Evolutionary conservation across 1,139 yeast species (phyloP).

Genomic region (Candida neerlandica): DNA sequence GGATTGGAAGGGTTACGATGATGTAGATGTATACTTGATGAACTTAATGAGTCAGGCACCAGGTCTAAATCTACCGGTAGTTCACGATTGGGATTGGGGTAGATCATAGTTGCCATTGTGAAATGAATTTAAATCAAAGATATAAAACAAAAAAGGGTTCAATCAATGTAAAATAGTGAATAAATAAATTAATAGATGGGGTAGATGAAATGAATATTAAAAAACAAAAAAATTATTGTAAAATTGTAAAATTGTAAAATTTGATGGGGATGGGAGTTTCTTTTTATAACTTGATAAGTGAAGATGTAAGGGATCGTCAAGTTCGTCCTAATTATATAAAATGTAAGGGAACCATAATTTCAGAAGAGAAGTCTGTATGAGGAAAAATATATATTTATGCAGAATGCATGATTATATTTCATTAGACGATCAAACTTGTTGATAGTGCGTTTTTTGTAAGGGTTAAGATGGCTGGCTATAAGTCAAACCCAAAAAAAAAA

Average conservation of each 20-base stretch:
- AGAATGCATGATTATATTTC: not conserved
- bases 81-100: not conserved
- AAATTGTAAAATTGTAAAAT: no score
- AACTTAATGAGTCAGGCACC: not conserved
- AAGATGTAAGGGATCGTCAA: not conserved
- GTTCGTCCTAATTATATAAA: not conserved
- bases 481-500: no score
- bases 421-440: no score
- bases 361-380: not conserved
- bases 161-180: not conserved
- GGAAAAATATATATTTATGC: not conserved
- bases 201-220: no score
- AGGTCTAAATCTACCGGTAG: not conserved
- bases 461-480: no score
- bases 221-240: not conserved
- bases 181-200: not conserved
- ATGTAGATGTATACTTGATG: slow-evolving; percentile 2
- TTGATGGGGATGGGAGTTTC: no score
- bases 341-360: not conserved
- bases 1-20: slow-evolving; percentile 24
- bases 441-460: no score
- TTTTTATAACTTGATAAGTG: no score
- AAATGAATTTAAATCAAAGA: no score
- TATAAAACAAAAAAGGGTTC: not conserved
- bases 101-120: not conserved